Percentiles rank a stretch among this genome's conserved stretches.
Evolutionary conservation across 495 filamentous ascomycete genomes (phyloP).

Genomic region (Niebla homalea): DNA sequence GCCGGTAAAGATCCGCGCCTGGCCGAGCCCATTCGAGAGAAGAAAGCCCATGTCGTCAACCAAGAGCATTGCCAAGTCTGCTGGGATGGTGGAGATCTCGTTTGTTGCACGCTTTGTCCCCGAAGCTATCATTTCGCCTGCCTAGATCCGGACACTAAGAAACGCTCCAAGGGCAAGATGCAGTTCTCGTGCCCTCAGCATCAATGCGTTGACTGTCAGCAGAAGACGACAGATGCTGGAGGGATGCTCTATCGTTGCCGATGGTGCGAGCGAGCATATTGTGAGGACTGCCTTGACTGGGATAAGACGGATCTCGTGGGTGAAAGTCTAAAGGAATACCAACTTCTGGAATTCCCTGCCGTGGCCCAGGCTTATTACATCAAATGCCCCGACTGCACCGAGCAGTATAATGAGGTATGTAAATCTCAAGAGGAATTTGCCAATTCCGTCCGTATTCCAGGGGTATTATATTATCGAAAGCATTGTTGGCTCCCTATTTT

Average conservation of each 20-base stretch:
- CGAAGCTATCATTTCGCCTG: slow-evolving; percentile 43
- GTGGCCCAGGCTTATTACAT: slow-evolving; percentile 37
- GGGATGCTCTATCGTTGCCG: slow-evolving; percentile 48
- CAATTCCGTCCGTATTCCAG: too few species aligned
- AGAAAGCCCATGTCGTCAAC: slow-evolving; percentile 30
- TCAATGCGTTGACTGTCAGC: slow-evolving; percentile 38
- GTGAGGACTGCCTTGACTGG: slow-evolving; percentile 51
- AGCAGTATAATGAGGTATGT: slow-evolving; percentile 22
- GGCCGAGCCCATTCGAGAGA: slow-evolving; percentile 17
- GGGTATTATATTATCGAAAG: too few species aligned
- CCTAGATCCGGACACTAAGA: slow-evolving; percentile 28
- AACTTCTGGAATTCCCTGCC: slow-evolving; percentile 32
- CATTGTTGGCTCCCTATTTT: too few species aligned
- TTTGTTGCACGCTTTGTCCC: slow-evolving; percentile 41
- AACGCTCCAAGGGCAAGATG: slow-evolving; percentile 22
- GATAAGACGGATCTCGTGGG: slow-evolving; percentile 37
- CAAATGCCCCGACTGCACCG: slow-evolving; percentile 30
- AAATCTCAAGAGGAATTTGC: slow-evolving; percentile 19
- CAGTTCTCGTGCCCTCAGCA: slow-evolving; percentile 47
- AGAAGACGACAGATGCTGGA: slow-evolving; percentile 42
- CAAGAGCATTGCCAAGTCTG: slow-evolving; percentile 48
- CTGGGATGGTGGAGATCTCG: slow-evolving; percentile 32
- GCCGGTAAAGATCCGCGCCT: slow-evolving; percentile 36
- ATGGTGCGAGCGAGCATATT: slow-evolving; percentile 43
- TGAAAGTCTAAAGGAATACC: slow-evolving; percentile 35